phyloP scores from a whole-genome alignment of 805 yeast genomes.

The Kazachstania martiniae region DNA sequence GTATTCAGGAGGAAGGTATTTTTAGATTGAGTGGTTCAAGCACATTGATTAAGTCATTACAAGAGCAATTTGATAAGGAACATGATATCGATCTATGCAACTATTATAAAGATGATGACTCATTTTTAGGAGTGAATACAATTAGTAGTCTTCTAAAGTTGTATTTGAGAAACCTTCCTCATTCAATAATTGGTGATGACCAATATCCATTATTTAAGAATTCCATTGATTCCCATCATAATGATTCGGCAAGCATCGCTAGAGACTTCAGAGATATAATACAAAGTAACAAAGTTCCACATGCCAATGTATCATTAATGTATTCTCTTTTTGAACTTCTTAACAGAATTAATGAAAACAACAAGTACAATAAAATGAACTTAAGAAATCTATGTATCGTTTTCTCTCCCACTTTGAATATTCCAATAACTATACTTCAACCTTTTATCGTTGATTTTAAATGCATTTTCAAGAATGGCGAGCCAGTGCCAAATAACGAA shows the following conservation, averaged over 20 bases:
- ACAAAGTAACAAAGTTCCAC: conserved; percentile 32
- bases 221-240: conserved; percentile 25
- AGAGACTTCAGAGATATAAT: conserved; percentile 28
- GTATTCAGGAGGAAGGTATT: conserved; percentile 80
- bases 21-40: conserved; percentile 88
- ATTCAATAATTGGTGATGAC: conserved; percentile 53
- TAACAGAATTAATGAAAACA: conserved; percentile 49
- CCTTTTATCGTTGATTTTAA: conserved; percentile 52
- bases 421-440: conserved; percentile 50
- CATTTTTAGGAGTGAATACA: conserved; percentile 63
- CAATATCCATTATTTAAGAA: conserved; percentile 31
- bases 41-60: conserved; percentile 56
- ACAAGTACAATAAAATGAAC: conserved; percentile 70
- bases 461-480: conserved; percentile 46
- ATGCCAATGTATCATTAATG: conserved; percentile 47
- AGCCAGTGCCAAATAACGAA: conserved; percentile 30
- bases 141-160: conserved; percentile 79
- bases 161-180: conserved; percentile 68
- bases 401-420: conserved; percentile 68
- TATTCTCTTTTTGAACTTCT: conserved; percentile 58
- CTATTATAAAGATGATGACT: conserved; percentile 16
- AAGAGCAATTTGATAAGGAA: conserved; percentile 53
- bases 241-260: conserved; percentile 22
- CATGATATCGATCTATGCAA: conserved; percentile 58
- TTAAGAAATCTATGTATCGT: conserved; percentile 69